phyloP scores from a whole-genome alignment of 257 asterid species.

The Solanum gandarillasii region DNA sequence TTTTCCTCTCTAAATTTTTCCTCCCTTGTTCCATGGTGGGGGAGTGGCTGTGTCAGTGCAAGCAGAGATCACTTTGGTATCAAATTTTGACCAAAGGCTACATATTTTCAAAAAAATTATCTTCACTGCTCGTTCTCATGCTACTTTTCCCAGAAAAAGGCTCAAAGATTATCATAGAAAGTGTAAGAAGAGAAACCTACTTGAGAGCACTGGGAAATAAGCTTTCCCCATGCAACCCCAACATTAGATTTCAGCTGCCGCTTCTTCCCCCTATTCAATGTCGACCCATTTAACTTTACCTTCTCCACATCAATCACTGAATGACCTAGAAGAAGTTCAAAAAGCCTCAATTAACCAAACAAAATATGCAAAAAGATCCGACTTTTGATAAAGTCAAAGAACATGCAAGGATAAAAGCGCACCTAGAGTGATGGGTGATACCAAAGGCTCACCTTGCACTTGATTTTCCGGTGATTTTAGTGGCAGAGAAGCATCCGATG shows the following conservation, averaged over 20 bases:
- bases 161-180: neutral
- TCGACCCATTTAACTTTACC: slow-evolving; percentile 23
- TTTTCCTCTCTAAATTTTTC: neutral
- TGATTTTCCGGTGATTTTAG: slow-evolving; percentile 30
- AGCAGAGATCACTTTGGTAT: neutral
- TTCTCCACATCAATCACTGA: slow-evolving; percentile 29
- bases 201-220: slow-evolving; percentile 65
- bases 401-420: slow-evolving; percentile 14
- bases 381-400: slow-evolving; percentile 8
- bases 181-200: slow-evolving; percentile 18
- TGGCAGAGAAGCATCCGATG: slow-evolving; percentile 27
- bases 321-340: slow-evolving; percentile 19
- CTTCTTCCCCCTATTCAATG: slow-evolving; percentile 33
- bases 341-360: neutral
- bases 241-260: slow-evolving; percentile 35
- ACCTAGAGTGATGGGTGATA: slow-evolving; percentile 13
- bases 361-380: neutral
- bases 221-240: slow-evolving; percentile 83
- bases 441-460: slow-evolving; percentile 33
- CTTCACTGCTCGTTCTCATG: neutral
- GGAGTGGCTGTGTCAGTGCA: neutral
- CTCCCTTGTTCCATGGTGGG: neutral
- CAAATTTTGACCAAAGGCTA: neutral
- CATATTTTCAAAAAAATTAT: neutral
- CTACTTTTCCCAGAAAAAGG: neutral